phyloP scores from a whole-genome alignment of 257 asterid species.

The Plectranthus barbatus region DNA sequence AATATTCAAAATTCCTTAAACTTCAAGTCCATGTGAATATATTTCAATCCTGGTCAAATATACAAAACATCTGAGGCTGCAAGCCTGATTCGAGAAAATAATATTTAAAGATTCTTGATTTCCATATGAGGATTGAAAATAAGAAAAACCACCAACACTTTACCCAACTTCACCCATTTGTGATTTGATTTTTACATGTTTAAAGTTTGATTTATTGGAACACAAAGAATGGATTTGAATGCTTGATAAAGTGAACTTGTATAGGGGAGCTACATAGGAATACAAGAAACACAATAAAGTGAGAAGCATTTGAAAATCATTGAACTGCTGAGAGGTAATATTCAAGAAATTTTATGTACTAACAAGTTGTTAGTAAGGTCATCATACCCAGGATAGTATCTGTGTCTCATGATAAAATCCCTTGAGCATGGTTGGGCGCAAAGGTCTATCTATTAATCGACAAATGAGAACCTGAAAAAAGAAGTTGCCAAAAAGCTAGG shows the following conservation, averaged over 20 bases:
- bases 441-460: slow-evolving; percentile 92
- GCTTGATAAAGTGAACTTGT: background rate
- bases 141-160: slow-evolving; percentile 7
- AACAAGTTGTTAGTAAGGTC: slow-evolving; percentile 16
- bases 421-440: slow-evolving; percentile 91
- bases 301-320: background rate
- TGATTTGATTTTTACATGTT: slow-evolving; percentile 4
- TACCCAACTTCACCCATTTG: no score
- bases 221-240: background rate
- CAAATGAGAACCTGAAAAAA: slow-evolving; percentile 88
- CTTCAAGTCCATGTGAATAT: background rate
- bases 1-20: background rate
- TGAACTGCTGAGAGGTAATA: background rate
- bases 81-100: slow-evolving; percentile 1
- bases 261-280: background rate
- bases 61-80: background rate
- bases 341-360: background rate
- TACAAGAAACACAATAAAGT: slow-evolving; percentile 3
- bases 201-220: background rate
- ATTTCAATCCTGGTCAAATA: background rate
- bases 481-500: slow-evolving; percentile 18
- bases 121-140: slow-evolving; percentile 4
- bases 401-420: slow-evolving; percentile 97
- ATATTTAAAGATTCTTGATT: background rate
- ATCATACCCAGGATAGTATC: slow-evolving; percentile 86